Base-by-base conservation (phyloP, 306 rosid species). In the Lablab purpureus region DNA sequence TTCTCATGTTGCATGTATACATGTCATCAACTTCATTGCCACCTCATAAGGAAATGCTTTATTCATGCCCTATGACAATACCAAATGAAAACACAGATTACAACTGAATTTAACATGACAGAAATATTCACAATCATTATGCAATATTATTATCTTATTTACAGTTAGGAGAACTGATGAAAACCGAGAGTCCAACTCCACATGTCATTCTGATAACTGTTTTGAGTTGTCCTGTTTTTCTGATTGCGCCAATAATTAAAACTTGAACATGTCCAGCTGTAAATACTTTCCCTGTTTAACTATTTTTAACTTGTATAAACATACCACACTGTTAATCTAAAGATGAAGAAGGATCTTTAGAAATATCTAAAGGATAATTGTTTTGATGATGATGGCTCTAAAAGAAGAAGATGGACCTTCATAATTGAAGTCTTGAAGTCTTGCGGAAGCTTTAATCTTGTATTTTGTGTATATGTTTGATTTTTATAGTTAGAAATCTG, bases 11-110 rank as follows among this genome's bases (percentile, higher is more conserved):
- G 18, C 98, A 95, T 76, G 98, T 86, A 85, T 89, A 84, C 96
- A 95, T 82, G 84, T 93, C 99, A 87, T 95, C 99, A 50, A 91
- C 98, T 77, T 89, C 99, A 71, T 81, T 76, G n/a, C n/a, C n/a
- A 83, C 92, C 87, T n/a, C 99, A 85, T 81, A 92, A 71, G 99
- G 99, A 84, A 95, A 91, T 78, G 97, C 98, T 83, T 98, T 88
- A 85, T 95, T 95, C 71, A 95, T 90, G 78, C 99, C 98, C 99
- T 95, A 87, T 63, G 22, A 83, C 27, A 46, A 81, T 45, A 81
- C 10, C 59, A 74, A 74, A 40, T 13, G 67, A 19, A 54, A 13
- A 64, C 47, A n/a, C n/a, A n/a, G n/a, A n/a, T n/a, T n/a, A n/a
- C n/a, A n/a, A n/a, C n/a, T n/a, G n/a, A n/a, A n/a, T 37, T 43